Evolutionary conservation across 1,139 yeast species (phyloP), one percentile per base, ranked within the genome.

Genomic region (Pichia sp.): DNA sequence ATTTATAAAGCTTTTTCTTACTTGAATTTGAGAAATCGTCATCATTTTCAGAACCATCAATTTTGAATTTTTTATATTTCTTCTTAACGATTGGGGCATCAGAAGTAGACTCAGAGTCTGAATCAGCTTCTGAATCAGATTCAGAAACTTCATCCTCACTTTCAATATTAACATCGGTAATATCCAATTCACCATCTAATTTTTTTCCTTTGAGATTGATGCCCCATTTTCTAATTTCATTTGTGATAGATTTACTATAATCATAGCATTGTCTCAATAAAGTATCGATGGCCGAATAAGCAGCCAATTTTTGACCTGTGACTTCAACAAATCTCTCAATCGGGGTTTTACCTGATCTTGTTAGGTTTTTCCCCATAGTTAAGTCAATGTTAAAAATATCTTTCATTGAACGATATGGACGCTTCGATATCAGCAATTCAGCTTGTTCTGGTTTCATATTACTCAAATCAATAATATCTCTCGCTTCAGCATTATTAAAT

Each of bases 221-320:
- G 27, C 97, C 97, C 98, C 98, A 92, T 49, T 74, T 70, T 41
- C 71, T 71, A 69, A 92, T 87, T 51, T 87, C 95, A 8, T 68
- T 64, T 2, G 89, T 73, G 45, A 94, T 86, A 11, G 70, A 66
- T 9, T 72, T 69, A 43, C 97, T 96, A 53, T 86, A 82, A 28
- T 77, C 76, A 11, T 90, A 80, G 66, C 99, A 94, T 55, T 80
- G 78, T 52, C 81, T 80, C 48, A 94, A 87, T 54, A 94, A 70
- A 25, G 95, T 83, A 58, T 92, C 97, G 33, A 92, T 96, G 0
- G 98, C 97, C 51, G 82, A 83, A 61, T 92, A 94, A 4, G 98
- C 98, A 55, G 80, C 78, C 53, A 92, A 70, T 23, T 90, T 82
- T 50, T 71, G 67, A 45, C 75, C 76, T 7, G 87, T 76, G 30